A percentile compares a stretch with the other conserved stretches of the same genome.
Evolutionary conservation across 2,329 filamentous ascomycete genomes (phyloP).

Genomic region (Knoxdaviesia capensis): DNA sequence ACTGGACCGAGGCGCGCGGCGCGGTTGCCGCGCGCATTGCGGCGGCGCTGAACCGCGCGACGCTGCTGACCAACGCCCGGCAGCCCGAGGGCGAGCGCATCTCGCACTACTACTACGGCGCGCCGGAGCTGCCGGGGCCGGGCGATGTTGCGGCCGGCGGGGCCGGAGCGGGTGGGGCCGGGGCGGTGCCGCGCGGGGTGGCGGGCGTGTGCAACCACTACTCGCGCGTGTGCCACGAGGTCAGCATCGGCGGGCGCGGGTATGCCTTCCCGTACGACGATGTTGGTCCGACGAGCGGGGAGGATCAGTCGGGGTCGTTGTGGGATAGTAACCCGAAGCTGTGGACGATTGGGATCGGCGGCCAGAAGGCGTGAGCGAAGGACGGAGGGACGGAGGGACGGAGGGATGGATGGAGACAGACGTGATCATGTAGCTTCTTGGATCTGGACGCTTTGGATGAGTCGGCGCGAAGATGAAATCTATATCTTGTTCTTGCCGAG

Average conservation of each 20-base stretch:
- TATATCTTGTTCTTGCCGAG: too few relatives aligned
- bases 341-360: conserved; percentile 36
- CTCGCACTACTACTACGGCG: conserved; percentile 32
- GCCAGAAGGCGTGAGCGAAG: too few relatives aligned
- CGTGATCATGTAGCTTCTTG: too few relatives aligned
- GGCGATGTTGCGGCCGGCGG: too few relatives aligned
- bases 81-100: conserved; percentile 32
- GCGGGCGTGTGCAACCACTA: conserved; percentile 43
- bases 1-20: conserved; percentile 24
- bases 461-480: too few relatives aligned
- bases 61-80: conserved; percentile 30
- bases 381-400: background rate
- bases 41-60: conserved; percentile 57
- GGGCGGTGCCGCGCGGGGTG: too few relatives aligned
- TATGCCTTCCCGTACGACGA: conserved; percentile 59
- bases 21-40: conserved; percentile 54
- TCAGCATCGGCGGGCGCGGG: conserved; percentile 36
- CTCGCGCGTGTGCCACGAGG: conserved; percentile 40
- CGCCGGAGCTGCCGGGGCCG: too few relatives aligned
- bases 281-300: conserved; percentile 31
- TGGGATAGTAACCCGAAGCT: conserved; percentile 32
- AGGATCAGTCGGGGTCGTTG: conserved; percentile 42
- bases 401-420: background rate
- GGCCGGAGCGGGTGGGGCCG: too few relatives aligned
- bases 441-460: too few relatives aligned